These are phyloP conservation scores for Zygosaccharomyces lentus DNA, from an alignment of 805 yeast species.

Conservation along the genomic window DNA sequence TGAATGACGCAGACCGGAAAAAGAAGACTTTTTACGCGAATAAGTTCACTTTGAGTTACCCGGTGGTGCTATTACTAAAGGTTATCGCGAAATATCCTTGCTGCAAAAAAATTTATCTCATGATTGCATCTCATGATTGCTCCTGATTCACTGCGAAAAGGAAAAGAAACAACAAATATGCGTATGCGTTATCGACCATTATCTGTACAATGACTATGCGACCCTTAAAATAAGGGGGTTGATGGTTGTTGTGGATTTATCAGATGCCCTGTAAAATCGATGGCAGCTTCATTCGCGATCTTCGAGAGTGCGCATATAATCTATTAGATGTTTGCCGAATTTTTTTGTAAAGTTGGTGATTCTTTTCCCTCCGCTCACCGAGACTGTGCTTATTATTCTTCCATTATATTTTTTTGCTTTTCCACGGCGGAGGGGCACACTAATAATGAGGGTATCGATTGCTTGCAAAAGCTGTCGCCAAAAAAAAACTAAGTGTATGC, in stretches of 20 bases:
- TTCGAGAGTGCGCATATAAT: neutral
- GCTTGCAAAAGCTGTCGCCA: slow-evolving; percentile 7
- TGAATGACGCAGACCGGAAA: too few relatives aligned
- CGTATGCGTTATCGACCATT: too few relatives aligned
- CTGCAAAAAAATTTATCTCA: neutral
- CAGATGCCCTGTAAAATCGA: neutral
- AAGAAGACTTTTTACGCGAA: too few relatives aligned
- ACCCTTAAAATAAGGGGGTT: neutral
- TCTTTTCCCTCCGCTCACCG: neutral
- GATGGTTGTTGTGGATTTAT: neutral
- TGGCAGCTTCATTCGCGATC: neutral
- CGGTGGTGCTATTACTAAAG: too few relatives aligned
- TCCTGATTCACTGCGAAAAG: neutral
- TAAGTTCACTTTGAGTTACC: too few relatives aligned
- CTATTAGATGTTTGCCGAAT: neutral
- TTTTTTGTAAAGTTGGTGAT: neutral
- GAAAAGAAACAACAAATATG: neutral
- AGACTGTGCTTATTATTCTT: neutral
- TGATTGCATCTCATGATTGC: too few relatives aligned
- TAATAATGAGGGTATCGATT: neutral
- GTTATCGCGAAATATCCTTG: neutral
- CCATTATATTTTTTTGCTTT: too few relatives aligned
- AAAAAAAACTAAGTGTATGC: slow-evolving; percentile 3
- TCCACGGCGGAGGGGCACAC: neutral
- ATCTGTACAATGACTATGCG: neutral